phyloP scores from a whole-genome alignment of 73 alveolate species.

The Uronychia binucleata region DNA sequence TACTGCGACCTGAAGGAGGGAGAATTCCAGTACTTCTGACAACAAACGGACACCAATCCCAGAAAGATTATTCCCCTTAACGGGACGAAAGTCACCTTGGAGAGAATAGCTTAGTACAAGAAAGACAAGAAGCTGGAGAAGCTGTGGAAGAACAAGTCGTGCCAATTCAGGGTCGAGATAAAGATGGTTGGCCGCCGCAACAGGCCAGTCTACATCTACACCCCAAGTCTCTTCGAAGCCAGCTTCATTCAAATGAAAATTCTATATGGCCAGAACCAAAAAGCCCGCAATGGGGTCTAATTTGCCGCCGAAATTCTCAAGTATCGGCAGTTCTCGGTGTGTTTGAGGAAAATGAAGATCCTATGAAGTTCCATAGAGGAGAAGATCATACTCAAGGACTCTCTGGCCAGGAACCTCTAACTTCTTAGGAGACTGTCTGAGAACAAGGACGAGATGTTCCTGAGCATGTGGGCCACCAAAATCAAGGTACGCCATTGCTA shows the following conservation, averaged over 20 bases:
- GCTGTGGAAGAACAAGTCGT: not conserved
- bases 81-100: not conserved
- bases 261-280: not conserved
- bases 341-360: not conserved
- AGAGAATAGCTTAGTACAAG: not conserved
- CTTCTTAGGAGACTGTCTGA: too few species aligned
- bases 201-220: not conserved
- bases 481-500: too few species aligned
- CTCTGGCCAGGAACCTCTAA: too few species aligned
- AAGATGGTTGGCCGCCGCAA: not conserved
- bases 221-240: not conserved
- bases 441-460: too few species aligned
- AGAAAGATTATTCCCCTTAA: not conserved
- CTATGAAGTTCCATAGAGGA: not conserved
- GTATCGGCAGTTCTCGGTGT: not conserved
- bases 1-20: not conserved
- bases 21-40: not conserved
- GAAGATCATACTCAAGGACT: not conserved
- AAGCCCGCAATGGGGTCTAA: not conserved
- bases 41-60: not conserved
- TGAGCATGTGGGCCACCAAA: too few species aligned
- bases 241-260: too few species aligned
- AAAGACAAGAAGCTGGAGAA: not conserved
- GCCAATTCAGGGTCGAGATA: not conserved
- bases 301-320: not conserved